Conservation (phyloP, 305 asterid species). For the Nicotiana rustica region DNA sequence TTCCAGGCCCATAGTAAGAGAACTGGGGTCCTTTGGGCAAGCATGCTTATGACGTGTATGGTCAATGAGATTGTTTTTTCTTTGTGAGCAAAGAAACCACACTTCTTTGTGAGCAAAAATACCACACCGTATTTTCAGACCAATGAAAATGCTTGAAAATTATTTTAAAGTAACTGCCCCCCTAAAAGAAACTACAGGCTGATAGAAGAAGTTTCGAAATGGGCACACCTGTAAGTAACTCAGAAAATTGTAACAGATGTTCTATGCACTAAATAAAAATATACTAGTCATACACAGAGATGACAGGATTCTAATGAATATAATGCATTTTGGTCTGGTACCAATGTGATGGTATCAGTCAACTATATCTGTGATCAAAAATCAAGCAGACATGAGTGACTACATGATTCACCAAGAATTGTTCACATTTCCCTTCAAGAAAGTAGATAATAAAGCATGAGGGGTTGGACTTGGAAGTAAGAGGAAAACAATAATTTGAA, state of each 20-base stretch:
- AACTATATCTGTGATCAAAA: neutral
- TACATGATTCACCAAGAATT: neutral
- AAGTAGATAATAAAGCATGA: neutral
- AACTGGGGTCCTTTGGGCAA: too few relatives aligned
- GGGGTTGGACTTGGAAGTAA: neutral
- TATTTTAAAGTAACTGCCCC: neutral
- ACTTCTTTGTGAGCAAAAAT: neutral
- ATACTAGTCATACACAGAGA: neutral
- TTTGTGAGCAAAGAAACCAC: neutral
- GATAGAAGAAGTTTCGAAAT: neutral
- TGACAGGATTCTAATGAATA: neutral
- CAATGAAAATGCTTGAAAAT: neutral
- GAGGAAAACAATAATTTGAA: neutral
- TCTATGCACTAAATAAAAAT: too few relatives aligned
- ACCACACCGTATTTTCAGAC: neutral
- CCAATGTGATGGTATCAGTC: neutral
- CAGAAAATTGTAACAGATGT: neutral
- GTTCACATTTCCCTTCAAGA: neutral
- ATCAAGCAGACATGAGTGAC: neutral
- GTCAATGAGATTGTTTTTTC: neutral
- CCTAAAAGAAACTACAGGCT: neutral
- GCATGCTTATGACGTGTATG: neutral
- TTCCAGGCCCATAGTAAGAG: too few relatives aligned
- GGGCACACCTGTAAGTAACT: neutral
- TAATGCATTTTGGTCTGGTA: neutral